Base-by-base conservation (phyloP, 2,329 filamentous ascomycete species). In the Xylariaceae sp. region DNA sequence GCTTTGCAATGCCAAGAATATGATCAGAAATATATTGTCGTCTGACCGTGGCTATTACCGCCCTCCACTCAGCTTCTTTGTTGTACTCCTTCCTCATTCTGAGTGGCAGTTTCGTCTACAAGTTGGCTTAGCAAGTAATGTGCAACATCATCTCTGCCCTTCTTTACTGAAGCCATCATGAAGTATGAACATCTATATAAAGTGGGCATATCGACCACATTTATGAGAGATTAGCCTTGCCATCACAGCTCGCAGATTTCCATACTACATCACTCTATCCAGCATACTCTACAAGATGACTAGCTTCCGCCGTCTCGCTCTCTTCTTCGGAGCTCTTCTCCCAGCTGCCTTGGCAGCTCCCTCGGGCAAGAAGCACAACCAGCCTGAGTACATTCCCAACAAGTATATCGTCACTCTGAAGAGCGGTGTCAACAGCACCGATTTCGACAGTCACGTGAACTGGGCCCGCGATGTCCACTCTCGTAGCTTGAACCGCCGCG, bases 401-500 rank as follows among this genome's bases (percentile, higher is more conserved):
- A 71, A 68, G 54, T 71, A 71, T 58, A 70, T 71, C 46, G 56
- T 72, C 39, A 70, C 33, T 6, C 61, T 72, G 9, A 69, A 70
- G 65, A 58, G 47, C 26, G 73, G 70, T 14, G 65, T 71, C 49
- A 69, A 66, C 52, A 60, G 63, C 12, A 57, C 64, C 33, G 67
- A 73, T 39, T 59, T 75, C 47, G 69, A 74, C 58, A 66, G 68
- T 21, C 74, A 78, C 61, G 23, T 75, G 17, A 67, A 53, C 62
- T 74, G 68, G 69, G 72, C 71, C 54, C 66, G 61, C 43, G 70
- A 71, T 40, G 64, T 78, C 6, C 72, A 77, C 53, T 65, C 65
- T 53, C 72, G 70, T 41, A 75, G 74, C 66, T 55, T 78, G 54
- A 61, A 34, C 60, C 67, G 73, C 58, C 70, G 74, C 60, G 65